Evolutionary conservation across 106 monocot species (phyloP).

Genomic region (Allium fistulosum): DNA sequence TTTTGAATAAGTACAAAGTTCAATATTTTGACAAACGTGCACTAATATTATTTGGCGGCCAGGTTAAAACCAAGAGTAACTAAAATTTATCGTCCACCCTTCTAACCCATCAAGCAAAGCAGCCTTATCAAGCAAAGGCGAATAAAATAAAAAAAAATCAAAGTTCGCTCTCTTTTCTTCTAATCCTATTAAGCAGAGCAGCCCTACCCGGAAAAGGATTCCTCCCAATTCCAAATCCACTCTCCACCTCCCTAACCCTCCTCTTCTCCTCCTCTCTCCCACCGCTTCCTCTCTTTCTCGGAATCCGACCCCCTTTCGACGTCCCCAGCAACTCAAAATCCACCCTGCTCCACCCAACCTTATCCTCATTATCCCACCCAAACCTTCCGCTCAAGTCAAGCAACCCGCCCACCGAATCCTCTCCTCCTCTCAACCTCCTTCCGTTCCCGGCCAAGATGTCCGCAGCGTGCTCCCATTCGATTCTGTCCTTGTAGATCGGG

Average conservation of each 20-base stretch:
- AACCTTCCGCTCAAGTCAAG: conserved; percentile 46
- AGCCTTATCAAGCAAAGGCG: no score
- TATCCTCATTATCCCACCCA: conserved; percentile 78
- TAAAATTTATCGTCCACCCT: no score
- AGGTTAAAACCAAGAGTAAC: no score
- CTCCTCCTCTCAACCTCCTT: neutral
- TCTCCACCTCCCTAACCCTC: conserved; percentile 33
- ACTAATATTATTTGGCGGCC: no score
- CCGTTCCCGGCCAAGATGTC: conserved; percentile 43
- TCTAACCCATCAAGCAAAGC: no score
- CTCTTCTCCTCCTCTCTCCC: conserved; percentile 23
- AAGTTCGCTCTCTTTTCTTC: conserved; percentile 1
- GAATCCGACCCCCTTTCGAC: conserved; percentile 69
- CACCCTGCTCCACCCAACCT: conserved; percentile 49
- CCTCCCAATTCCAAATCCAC: conserved; percentile 7
- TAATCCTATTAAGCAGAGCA: conserved; percentile 42
- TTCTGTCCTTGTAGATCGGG: conserved; percentile 60
- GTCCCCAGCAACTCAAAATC: conserved; percentile 65
- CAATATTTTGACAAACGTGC: no score
- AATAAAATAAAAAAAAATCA: neutral
- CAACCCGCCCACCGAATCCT: conserved; percentile 25
- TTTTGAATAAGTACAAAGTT: no score
- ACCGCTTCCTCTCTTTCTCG: conserved; percentile 13
- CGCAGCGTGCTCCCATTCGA: conserved; percentile 73
- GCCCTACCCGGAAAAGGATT: conserved; percentile 54